Evolutionary conservation across 1,139 yeast species (phyloP).

Genomic region (Dujonia santamariae): DNA sequence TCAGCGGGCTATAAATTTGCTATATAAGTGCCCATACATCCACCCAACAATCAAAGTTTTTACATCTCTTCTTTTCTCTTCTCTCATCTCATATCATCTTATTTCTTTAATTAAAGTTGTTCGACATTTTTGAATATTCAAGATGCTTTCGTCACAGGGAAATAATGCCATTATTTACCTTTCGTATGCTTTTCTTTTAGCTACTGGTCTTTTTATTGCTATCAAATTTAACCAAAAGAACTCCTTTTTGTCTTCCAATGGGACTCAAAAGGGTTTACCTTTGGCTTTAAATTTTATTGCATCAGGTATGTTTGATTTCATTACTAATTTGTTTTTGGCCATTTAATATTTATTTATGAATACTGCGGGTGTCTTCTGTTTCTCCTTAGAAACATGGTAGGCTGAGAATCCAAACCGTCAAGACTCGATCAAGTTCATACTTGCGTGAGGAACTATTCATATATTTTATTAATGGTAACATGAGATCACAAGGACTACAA

Average conservation of each 20-base stretch:
- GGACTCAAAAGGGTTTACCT: conserved; percentile 79
- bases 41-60: too few relatives aligned
- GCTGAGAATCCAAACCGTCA: conserved; percentile 77
- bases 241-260: conserved; percentile 70
- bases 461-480: too few relatives aligned
- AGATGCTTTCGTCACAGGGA: conserved; percentile 43
- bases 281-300: conserved; percentile 84
- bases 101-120: neutral
- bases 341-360: conserved; percentile 9
- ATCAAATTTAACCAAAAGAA: conserved; percentile 45
- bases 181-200: conserved; percentile 64
- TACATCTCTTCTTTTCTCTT: too few relatives aligned
- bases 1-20: too few relatives aligned
- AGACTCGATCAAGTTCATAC: conserved; percentile 86
- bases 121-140: conserved; percentile 21
- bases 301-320: conserved; percentile 61
- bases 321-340: neutral
- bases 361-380: conserved; percentile 50
- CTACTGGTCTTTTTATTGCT: conserved; percentile 59
- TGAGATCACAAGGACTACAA: too few relatives aligned
- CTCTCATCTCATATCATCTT: neutral
- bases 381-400: conserved; percentile 16
- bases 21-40: too few relatives aligned
- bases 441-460: conserved; percentile 82
- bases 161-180: conserved; percentile 75